Evolutionary conservation across 345 rosid genomes (phyloP).

Genomic region (Barbarea vulgaris): DNA sequence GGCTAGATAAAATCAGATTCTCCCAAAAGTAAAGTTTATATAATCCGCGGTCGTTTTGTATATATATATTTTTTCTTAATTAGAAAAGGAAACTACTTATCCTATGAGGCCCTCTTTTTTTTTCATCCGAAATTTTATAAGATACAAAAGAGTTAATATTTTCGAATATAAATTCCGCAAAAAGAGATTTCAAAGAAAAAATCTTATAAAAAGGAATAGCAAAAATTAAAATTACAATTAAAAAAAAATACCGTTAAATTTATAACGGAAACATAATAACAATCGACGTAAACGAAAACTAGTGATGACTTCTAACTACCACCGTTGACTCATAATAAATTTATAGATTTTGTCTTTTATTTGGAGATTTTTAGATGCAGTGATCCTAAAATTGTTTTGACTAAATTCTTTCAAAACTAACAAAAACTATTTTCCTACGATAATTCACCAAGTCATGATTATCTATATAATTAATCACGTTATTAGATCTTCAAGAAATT

Average conservation of each 20-base stretch:
- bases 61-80: no score
- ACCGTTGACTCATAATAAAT: neutral
- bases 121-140: no score
- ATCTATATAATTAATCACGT: no score
- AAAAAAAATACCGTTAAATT: neutral
- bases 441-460: neutral
- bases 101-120: no score
- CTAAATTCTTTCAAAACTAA: no score
- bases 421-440: neutral
- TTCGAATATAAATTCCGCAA: no score
- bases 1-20: neutral
- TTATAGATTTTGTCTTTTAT: neutral
- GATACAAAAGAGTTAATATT: neutral
- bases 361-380: neutral
- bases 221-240: no score
- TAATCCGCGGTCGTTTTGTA: neutral
- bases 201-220: neutral
- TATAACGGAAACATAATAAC: neutral
- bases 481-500: neutral
- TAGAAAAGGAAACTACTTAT: no score
- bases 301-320: neutral
- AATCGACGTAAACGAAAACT: neutral
- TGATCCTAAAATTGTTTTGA: neutral
- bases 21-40: neutral
- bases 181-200: neutral